Percentiles rank a stretch among this genome's conserved stretches.
phyloP scores from a whole-genome alignment of 2,329 filamentous ascomycete species.

The Apiospora aurea region DNA sequence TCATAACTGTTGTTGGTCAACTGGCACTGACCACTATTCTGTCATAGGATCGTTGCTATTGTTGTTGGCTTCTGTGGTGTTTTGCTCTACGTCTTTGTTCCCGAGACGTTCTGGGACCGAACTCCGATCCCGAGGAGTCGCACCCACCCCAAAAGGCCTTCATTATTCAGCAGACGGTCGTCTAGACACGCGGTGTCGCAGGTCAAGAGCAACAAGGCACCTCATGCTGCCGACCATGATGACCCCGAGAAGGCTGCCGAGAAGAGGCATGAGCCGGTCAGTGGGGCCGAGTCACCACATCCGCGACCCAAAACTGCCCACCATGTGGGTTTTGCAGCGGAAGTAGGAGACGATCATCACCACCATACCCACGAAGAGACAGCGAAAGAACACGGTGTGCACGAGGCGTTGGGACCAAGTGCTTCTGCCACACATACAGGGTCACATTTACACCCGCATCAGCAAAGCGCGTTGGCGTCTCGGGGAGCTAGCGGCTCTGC shows the following conservation, averaged over 20 bases:
- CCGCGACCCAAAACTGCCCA: conserved; percentile 2
- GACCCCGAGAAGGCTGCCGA: conserved; percentile 25
- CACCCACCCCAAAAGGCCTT: conserved; percentile 49
- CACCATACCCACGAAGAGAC: not conserved
- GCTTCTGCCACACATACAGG: not conserved
- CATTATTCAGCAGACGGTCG: conserved; percentile 56
- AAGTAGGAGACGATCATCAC: not conserved
- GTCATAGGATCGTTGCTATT: conserved; percentile 77
- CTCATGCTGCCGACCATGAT: not conserved
- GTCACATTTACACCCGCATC: not conserved
- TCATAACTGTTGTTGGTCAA: not conserved
- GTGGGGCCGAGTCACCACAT: not conserved
- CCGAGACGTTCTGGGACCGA: conserved; percentile 95
- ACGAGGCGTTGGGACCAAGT: not conserved
- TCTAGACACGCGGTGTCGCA: conserved; percentile 38
- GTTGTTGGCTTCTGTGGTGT: conserved; percentile 74
- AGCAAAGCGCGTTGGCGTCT: not conserved
- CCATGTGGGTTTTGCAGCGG: conserved; percentile 53
- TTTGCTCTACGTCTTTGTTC: conserved; percentile 87
- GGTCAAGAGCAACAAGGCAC: not conserved
- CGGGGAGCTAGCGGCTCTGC: conserved; percentile 11
- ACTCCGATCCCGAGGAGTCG: conserved; percentile 61
- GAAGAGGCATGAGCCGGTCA: conserved; percentile 24
- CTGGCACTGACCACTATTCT: not conserved
- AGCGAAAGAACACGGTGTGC: not conserved